These are phyloP conservation scores for Cordyceps tenuipes DNA, from an alignment of 2,329 filamentous ascomycete species.

Conservation along the genomic window DNA sequence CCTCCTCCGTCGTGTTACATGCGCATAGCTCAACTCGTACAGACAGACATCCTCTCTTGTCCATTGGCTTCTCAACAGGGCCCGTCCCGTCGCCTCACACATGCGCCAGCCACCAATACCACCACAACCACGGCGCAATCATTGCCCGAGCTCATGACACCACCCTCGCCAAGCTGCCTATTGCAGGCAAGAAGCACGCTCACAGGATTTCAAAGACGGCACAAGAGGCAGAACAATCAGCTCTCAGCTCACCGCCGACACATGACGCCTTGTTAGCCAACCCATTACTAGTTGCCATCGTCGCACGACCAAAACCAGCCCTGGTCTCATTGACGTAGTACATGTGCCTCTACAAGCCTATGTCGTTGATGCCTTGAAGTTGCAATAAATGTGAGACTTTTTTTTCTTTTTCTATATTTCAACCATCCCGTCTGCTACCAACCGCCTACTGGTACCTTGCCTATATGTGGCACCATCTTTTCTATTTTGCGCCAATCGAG, in stretches of 20 bases:
- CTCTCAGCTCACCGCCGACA: background rate
- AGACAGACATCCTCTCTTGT: background rate
- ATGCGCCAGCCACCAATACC: conserved; percentile 1
- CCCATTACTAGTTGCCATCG: background rate
- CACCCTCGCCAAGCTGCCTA: background rate
- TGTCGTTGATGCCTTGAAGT: no score
- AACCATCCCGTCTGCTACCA: background rate
- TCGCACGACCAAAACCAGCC: background rate
- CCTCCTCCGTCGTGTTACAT: background rate
- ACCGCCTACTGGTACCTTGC: background rate
- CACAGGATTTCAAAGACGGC: background rate
- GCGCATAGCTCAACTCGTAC: background rate
- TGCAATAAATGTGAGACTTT: background rate
- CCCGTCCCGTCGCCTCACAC: background rate
- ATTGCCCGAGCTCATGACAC: background rate
- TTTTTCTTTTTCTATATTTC: background rate
- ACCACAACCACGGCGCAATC: background rate
- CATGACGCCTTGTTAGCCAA: background rate
- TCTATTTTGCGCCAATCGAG: background rate
- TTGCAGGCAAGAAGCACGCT: background rate
- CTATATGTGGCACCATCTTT: background rate
- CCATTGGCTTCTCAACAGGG: background rate
- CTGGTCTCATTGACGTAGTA: background rate
- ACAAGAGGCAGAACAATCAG: background rate
- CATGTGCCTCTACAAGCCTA: no score